Evolutionary conservation across 192 early-diverging fungal genomes (phyloP).

Genomic region (Umbelopsis sp.): DNA sequence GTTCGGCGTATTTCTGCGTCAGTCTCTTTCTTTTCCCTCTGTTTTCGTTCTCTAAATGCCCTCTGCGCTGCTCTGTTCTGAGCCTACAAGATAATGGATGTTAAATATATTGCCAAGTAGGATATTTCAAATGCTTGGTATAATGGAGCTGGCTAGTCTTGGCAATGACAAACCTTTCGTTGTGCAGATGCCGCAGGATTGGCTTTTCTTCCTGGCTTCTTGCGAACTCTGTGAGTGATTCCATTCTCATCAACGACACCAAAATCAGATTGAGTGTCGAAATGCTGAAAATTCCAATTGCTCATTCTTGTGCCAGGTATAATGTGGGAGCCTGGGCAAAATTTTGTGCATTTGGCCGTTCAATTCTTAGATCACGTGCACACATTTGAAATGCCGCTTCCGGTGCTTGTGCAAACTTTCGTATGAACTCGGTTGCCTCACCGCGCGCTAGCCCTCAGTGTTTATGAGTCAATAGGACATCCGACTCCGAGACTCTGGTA

Average conservation of each 20-base stretch:
- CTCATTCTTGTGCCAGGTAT: not conserved
- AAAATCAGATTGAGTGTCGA: conserved; percentile 32
- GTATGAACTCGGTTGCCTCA: too few relatives aligned
- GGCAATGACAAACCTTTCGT: conserved; percentile 18
- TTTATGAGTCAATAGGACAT: too few relatives aligned
- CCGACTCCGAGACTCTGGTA: too few relatives aligned
- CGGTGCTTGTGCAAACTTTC: too few relatives aligned
- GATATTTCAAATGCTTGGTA: not conserved
- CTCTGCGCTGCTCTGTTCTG: conserved; percentile 36
- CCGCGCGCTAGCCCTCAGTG: too few relatives aligned
- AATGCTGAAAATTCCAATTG: conserved; percentile 32
- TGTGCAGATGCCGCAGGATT: conserved; percentile 32
- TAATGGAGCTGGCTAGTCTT: too few relatives aligned
- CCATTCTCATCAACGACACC: conserved; percentile 34
- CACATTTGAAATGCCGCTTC: too few relatives aligned
- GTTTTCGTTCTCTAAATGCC: conserved; percentile 32
- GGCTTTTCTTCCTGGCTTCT: conserved; percentile 33
- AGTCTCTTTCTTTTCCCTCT: conserved; percentile 20
- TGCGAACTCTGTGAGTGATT: conserved; percentile 25
- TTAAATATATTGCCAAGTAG: not conserved
- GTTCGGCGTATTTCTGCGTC: conserved; percentile 12
- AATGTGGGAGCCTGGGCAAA: not conserved
- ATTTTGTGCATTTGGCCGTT: not conserved
- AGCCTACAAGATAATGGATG: not conserved
- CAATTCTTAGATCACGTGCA: not conserved